Base-by-base conservation (phyloP, 2,329 filamentous ascomycete species). In the Sphaerulina vaccinii region DNA sequence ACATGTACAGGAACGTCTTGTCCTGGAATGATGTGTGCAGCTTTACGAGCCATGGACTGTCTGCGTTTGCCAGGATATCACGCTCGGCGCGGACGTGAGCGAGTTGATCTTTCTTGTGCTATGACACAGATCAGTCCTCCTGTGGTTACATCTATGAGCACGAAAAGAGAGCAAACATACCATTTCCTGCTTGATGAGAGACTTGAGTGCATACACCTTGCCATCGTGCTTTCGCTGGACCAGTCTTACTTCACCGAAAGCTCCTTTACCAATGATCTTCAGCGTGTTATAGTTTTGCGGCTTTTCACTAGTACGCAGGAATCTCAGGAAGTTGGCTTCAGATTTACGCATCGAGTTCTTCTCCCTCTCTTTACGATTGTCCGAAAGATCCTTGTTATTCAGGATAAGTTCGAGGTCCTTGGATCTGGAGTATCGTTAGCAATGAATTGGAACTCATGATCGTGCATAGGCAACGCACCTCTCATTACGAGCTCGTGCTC, bases 21-120 rank as follows among this genome's bases (percentile, higher is more conserved):
- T 99, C 93, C 73, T 99, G 93, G 79, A 99, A 99, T 0, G 93
- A 97, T 10, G 93, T 96, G 76, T 89, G 95, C 57, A 99, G 84
- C 79, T 96, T 99, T 65, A 99, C 93, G 13, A 99, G 89, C 93
- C 93, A 99, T 4, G 93, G 92, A 68, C 93, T 97, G 79, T 99
- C 93, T n/a, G 92, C 95, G 71, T 99, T 95, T 57, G 93, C 93
- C 58, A 99, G 78, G 63, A 99, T 97, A 71, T 99, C 93, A 79
- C 93, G 85, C 75, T 99, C 93, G 47, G 93, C 91, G 59, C 95
- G 90, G 55, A 99, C 93, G 74, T 99, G 93, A 15, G 93, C 93
- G 55, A 99, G 78, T 72, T 99, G 93, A 68, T 99, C 93, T 74
- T 96, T 96, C 76, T 96, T 96, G 78, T 96, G 96, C 76, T 79